phyloP scores from a whole-genome alignment of 192 early-diverging fungal genomes.

The Coemansia furcata region DNA sequence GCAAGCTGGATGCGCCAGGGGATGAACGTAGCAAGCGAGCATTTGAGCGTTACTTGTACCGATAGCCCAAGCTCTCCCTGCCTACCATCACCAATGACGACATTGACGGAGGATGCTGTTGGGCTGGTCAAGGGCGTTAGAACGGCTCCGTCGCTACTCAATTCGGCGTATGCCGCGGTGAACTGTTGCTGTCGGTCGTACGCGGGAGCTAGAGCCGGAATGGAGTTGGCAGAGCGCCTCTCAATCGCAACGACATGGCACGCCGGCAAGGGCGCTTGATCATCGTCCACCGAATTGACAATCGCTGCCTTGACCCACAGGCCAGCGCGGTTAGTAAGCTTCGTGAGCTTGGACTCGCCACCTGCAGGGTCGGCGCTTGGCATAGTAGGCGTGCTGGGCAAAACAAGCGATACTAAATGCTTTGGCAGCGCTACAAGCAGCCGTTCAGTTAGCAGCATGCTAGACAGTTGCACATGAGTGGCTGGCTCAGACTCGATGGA shows the following conservation, averaged over 20 bases:
- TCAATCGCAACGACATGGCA: not conserved
- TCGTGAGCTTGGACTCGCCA: not conserved
- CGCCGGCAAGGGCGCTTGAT: not conserved
- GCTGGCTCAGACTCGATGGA: constrained; percentile 9
- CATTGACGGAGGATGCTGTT: not conserved
- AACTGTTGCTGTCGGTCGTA: not conserved
- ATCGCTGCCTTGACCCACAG: not conserved
- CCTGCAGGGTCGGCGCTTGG: not conserved
- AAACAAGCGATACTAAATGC: not conserved
- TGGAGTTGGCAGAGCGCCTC: not conserved
- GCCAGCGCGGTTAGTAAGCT: not conserved
- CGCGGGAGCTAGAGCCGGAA: not conserved
- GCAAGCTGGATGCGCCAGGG: constrained; percentile 11
- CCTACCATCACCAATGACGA: not conserved
- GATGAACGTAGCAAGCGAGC: constrained; percentile 12
- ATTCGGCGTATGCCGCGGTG: not conserved
- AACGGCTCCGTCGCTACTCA: not conserved
- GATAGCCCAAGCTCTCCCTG: not conserved
- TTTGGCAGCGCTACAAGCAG: constrained; percentile 2
- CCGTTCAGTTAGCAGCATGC: constrained; percentile 12
- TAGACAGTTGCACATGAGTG: not conserved
- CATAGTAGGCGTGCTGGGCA: not conserved
- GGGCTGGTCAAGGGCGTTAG: not conserved
- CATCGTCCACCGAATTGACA: not conserved
- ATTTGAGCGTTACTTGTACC: not conserved